Evolutionary conservation across 257 asterid genomes (phyloP), one percentile per base, ranked within the genome.

Genomic region (Nicotiana otophora): DNA sequence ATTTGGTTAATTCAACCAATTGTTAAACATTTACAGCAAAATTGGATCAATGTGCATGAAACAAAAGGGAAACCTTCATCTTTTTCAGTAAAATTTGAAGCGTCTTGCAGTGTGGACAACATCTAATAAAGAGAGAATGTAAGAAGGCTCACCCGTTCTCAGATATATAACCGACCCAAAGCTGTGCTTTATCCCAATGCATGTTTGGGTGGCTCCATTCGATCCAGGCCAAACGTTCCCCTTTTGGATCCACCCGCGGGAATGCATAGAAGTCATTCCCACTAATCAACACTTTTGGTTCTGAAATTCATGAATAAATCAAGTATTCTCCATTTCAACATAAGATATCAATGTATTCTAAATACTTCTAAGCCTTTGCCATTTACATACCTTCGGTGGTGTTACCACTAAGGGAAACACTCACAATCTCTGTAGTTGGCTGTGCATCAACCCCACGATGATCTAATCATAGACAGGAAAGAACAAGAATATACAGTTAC

Each of bases 261-360:
- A 74, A 74, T 74, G 80, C 80, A 26, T 48, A 74, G 80, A 74
- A 74, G 62, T 74, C 80, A 74, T 48, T 74, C 42, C 80, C 80
- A 48, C 62, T 48, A 48, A 74, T 74, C 80, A 74, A 74, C 20
- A 26, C 62, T 48, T 74, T 74, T 48, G 80, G 80, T 74, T 74
- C 80, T 74, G 80, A 74, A 46, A 48, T 48, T 3, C 26, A 48
- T 48, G 28, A 14, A 23, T 74, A 14, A 74, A 12, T 74, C 39
- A 74, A 6, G 23, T 15, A 46, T 23, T 74, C 58, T 70, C 79
- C 42, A 74, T 74, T 74, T 23, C 15, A 12, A 15, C 39, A 74
- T 46, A 0, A 46, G 7, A 72, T 23, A 74, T 48, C 80, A 74
- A 74, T 26, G 1, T 14, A 74, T 74, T 48, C 62, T 14, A 15